phyloP scores from a whole-genome alignment of 257 asterid genomes.

The Datura wrightii region DNA sequence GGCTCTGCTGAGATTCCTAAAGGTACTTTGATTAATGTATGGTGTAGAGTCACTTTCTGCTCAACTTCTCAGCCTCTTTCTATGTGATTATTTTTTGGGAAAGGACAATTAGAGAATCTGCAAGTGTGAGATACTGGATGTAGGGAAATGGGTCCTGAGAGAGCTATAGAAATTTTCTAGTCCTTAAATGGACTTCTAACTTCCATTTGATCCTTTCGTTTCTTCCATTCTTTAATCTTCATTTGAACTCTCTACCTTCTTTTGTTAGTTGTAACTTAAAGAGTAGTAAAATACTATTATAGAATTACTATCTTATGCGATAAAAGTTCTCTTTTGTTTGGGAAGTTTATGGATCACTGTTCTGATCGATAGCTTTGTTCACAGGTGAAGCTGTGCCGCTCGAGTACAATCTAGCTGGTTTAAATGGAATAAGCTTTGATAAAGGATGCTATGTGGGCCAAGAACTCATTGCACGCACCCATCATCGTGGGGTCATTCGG shows the following conservation, averaged over 20 bases:
- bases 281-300: not conserved
- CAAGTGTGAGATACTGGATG: not conserved
- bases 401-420: conserved; percentile 83
- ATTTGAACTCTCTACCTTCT: not conserved
- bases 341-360: not conserved
- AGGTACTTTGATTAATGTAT: conserved; percentile 44
- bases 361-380: not conserved
- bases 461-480: conserved; percentile 91
- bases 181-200: not conserved
- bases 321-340: not conserved
- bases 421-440: conserved; percentile 88
- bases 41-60: not conserved
- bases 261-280: not conserved
- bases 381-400: conserved; percentile 89
- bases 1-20: conserved; percentile 89
- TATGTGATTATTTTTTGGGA: not conserved
- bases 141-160: not conserved
- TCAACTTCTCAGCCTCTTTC: not conserved
- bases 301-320: not conserved
- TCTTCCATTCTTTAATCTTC: not conserved
- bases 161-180: not conserved
- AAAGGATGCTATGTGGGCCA: conserved; percentile 96
- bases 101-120: not conserved
- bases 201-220: not conserved
- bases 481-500: conserved; percentile 85